A percentile compares a stretch with the other conserved stretches of the same genome.
phyloP scores from a whole-genome alignment of 108 stramenopile genomes.

The Fragilaria radians region DNA sequence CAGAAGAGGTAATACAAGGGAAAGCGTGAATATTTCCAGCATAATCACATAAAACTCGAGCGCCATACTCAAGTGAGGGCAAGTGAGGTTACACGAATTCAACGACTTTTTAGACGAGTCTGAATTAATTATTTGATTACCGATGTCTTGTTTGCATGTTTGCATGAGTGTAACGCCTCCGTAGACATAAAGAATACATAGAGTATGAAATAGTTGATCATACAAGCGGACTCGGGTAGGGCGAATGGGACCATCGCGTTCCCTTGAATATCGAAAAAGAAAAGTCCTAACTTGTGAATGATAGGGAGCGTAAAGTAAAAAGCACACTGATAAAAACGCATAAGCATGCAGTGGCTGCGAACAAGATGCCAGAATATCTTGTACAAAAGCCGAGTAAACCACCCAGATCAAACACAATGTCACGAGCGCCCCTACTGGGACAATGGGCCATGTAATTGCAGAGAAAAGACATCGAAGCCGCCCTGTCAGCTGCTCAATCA shows the following conservation, averaged over 20 bases:
- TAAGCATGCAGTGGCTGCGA: constrained; percentile 48
- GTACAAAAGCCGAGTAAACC: constrained; percentile 35
- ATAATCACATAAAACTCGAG: constrained; percentile 34
- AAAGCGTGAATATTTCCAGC: constrained; percentile 47
- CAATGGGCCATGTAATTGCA: constrained; percentile 52
- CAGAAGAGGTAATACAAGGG: constrained; percentile 53
- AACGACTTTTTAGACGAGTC: not conserved
- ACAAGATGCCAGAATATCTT: constrained; percentile 37
- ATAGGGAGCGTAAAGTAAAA: constrained; percentile 44
- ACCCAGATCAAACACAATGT: constrained; percentile 41
- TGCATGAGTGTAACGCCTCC: constrained; percentile 48
- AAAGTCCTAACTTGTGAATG: constrained; percentile 38
- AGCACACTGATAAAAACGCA: constrained; percentile 26
- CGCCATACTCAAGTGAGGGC: constrained; percentile 44
- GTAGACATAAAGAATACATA: constrained; percentile 50
- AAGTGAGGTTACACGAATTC: constrained; percentile 44
- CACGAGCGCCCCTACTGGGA: constrained; percentile 42
- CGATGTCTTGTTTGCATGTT: constrained; percentile 38
- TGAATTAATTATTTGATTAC: not conserved
- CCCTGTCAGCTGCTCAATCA: constrained; percentile 27
- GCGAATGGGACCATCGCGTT: constrained; percentile 51
- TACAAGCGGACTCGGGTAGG: constrained; percentile 47
- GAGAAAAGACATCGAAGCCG: constrained; percentile 50
- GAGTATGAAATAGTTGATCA: constrained; percentile 55
- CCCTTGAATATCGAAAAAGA: constrained; percentile 44